Conservation (phyloP, 306 rosid species). For the Cicer cuneatum region DNA sequence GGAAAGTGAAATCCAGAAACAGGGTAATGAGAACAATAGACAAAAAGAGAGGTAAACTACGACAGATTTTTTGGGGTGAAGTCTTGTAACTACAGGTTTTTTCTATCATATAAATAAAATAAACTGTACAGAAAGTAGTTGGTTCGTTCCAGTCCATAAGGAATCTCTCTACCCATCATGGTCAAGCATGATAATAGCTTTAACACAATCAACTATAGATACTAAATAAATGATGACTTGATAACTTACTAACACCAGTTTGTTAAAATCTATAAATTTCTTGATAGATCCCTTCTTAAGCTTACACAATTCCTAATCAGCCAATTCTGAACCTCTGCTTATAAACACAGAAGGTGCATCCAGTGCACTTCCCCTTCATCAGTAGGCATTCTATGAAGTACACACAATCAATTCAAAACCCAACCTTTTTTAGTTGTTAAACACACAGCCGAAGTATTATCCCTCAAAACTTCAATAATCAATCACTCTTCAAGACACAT, state of each 20-base stretch:
- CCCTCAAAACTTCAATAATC: constrained; percentile 9
- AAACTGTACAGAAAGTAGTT: constrained; percentile 20
- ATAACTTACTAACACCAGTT: neutral
- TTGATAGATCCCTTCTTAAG: constrained; percentile 2
- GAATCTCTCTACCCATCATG: constrained; percentile 3
- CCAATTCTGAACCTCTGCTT: neutral
- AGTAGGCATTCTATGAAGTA: neutral
- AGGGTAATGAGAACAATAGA: constrained; percentile 2
- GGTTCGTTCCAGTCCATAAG: neutral
- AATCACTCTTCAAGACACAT: neutral
- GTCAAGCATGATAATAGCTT: constrained; percentile 6
- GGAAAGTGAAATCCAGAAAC: constrained; percentile 15
- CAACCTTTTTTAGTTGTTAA: neutral
- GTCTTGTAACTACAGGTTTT: neutral
- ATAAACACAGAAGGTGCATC: constrained; percentile 2
- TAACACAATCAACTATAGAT: neutral
- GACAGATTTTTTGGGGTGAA: neutral
- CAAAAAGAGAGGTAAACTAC: constrained; percentile 12
- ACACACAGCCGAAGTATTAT: neutral
- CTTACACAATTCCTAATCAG: neutral
- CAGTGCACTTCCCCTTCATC: neutral
- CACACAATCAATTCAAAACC: constrained; percentile 19
- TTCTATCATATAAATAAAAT: constrained; percentile 13
- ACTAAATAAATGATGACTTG: neutral
- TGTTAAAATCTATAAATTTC: constrained; percentile 28